phyloP scores from a whole-genome alignment of 768 basidiomycete species.

The Mycena maculata region DNA sequence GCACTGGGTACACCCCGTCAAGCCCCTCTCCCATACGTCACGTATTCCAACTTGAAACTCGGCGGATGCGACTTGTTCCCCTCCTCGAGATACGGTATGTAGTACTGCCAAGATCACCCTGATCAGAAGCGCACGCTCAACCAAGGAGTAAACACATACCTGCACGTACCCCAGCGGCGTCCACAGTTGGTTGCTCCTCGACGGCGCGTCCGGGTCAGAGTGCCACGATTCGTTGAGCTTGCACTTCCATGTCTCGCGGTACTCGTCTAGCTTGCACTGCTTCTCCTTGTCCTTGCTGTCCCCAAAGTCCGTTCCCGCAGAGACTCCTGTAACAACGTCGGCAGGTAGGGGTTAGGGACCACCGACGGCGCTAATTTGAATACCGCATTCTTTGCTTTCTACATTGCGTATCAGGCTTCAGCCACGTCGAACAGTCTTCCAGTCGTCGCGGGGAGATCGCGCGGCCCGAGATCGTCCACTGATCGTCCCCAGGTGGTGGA shows the following conservation, averaged over 20 bases:
- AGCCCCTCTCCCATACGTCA: conserved; percentile 66
- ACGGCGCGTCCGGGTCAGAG: conserved; percentile 74
- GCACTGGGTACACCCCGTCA: conserved; percentile 61
- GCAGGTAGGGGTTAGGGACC: conserved; percentile 89
- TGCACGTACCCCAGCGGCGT: conserved; percentile 88
- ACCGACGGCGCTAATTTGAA: conserved; percentile 86
- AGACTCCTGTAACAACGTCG: conserved; percentile 83
- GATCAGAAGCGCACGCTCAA: conserved; percentile 18
- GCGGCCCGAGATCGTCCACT: conserved; percentile 64
- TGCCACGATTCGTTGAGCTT: conserved; percentile 67
- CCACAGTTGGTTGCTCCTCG: conserved; percentile 75
- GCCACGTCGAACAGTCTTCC: conserved; percentile 62
- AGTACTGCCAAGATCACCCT: conserved; percentile 60
- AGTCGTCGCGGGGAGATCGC: conserved; percentile 35
- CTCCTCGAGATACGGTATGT: conserved; percentile 66
- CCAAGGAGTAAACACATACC: conserved; percentile 55
- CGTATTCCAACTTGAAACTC: conserved; percentile 80
- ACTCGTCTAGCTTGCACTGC: conserved; percentile 61
- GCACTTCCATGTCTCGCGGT: conserved; percentile 74
- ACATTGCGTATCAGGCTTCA: conserved; percentile 79
- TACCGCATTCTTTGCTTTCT: conserved; percentile 66
- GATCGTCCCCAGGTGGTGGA: conserved; percentile 68
- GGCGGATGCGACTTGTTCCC: conserved; percentile 64
- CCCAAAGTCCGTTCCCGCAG: no score
- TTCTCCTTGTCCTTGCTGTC: conserved; percentile 52